Evolutionary conservation across 1,284 basidiomycete genomes (phyloP).

Genomic region (Puccinia hordei): DNA sequence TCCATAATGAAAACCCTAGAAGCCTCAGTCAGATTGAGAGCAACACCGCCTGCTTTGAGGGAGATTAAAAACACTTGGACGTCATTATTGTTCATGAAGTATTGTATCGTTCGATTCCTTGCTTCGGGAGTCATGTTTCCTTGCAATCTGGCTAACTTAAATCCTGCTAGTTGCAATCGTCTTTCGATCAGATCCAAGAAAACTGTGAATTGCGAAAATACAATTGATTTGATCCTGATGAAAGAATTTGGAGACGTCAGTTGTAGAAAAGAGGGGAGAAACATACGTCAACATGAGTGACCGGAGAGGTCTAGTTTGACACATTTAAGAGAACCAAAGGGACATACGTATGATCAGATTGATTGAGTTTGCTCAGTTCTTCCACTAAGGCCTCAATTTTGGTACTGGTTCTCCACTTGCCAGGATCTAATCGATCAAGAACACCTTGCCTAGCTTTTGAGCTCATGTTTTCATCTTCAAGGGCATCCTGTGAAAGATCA

Average conservation of each 20-base stretch:
- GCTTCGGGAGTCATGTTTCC: constrained; percentile 97
- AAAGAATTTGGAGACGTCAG: constrained; percentile 64
- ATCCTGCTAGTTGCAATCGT: constrained; percentile 83
- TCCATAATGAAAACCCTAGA: constrained; percentile 64
- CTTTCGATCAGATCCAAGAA: constrained; percentile 84
- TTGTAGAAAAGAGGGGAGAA: not conserved
- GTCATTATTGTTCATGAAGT: constrained; percentile 63
- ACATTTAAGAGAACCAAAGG: not conserved
- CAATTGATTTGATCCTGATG: constrained; percentile 90
- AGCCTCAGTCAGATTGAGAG: constrained; percentile 88
- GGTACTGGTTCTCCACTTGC: constrained; percentile 87
- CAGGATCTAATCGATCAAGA: constrained; percentile 81
- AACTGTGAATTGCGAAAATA: constrained; percentile 92
- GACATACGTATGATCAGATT: constrained; percentile 50
- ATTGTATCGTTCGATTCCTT: constrained; percentile 79
- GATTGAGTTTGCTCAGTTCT: constrained; percentile 49
- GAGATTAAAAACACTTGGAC: constrained; percentile 94
- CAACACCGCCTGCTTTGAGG: constrained; percentile 94
- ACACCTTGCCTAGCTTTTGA: constrained; percentile 81
- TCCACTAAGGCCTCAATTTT: constrained; percentile 85
- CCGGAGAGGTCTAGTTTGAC: not conserved
- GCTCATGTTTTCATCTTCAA: constrained; percentile 65
- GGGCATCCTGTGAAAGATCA: constrained; percentile 86
- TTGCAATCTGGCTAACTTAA: constrained; percentile 86
- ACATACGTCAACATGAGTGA: not conserved